Percentiles rank a stretch among this genome's conserved stretches.
phyloP scores from a whole-genome alignment of 148 eudicot species.

The Talinum fruticosum region DNA sequence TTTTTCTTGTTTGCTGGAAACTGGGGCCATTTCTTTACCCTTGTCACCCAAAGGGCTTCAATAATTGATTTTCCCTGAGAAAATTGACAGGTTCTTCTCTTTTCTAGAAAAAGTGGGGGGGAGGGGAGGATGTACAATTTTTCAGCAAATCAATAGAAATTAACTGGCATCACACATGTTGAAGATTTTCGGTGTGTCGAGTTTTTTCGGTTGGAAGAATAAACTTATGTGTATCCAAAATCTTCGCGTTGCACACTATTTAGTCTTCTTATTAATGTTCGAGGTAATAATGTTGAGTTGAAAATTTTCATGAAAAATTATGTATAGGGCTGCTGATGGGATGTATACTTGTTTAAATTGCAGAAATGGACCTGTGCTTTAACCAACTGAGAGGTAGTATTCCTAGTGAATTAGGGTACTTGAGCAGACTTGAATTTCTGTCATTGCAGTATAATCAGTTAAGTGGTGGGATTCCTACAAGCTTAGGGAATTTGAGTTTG shows the following conservation, averaged over 20 bases:
- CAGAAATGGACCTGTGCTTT: conserved; percentile 76
- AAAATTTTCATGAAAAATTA: too few species aligned
- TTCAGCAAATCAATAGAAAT: not conserved
- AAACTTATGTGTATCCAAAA: too few species aligned
- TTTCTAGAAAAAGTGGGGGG: too few species aligned
- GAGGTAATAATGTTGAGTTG: not conserved
- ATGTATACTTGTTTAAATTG: conserved; percentile 10
- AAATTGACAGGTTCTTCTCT: not conserved
- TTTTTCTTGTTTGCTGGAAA: conserved; percentile 7
- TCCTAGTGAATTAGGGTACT: conserved; percentile 59
- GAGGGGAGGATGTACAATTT: not conserved
- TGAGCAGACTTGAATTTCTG: conserved; percentile 56
- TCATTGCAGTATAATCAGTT: conserved; percentile 59
- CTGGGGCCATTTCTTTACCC: conserved; percentile 15
- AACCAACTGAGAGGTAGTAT: conserved; percentile 69
- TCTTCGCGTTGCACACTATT: too few species aligned
- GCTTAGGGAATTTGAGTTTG: conserved; percentile 48
- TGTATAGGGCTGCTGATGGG: not conserved
- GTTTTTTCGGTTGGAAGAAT: too few species aligned
- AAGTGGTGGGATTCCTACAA: conserved; percentile 60
- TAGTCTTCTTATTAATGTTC: too few species aligned
- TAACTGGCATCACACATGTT: not conserved
- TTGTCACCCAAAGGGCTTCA: not conserved
- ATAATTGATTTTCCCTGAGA: not conserved
- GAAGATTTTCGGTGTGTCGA: not conserved